Base-by-base conservation (phyloP, 1,139 yeast species). In the Saccharomyces hybrid region DNA sequence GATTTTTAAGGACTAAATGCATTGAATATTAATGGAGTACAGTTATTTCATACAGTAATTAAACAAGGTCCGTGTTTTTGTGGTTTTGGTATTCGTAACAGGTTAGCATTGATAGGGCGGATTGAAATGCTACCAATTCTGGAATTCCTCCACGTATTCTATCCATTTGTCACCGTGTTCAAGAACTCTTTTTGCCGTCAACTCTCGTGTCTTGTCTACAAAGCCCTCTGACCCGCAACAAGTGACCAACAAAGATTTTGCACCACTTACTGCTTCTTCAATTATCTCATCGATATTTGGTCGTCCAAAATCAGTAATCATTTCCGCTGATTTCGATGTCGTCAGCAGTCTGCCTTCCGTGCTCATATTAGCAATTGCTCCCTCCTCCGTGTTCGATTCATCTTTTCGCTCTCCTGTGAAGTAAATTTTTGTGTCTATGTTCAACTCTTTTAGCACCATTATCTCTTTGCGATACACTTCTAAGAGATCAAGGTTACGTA, bases 201-300 rank as follows among this genome's bases (percentile, higher is more conserved):
- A 54, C 48, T 64, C 64, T 64, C 81, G 72, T 9, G 78, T 64
- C 47, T 74, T 76, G 67, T 83, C 88, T 26, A 78, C 82, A 76
- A 80, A 73, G 3, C 68, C 64, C n/a, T 79, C 79, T 51, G 79
- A 82, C 1, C 81, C 83, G 62, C 83, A 79, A 1, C 78, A 65
- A n/a, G 77, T 69, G 50, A 77, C 72, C 8, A 77, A 75, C 28
- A 78, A 64, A 0, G 82, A 71, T 2, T 42, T 32, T 5, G 14
- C 16, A 5, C 38, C 38, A 32, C 14, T 32, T 6, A 32, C 4
- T n/a, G 14, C 38, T 0, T 63, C 55, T n/a, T 61, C 60, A 3
- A 81, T 75, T 5, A 79, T 51, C 2, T 58, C 62, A 2, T 70
- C 71, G 48, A 80, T 66, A 34, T 71, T 61, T 26, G 85, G 84